Evolutionary conservation across 805 yeast species (phyloP), one percentile per base, ranked within the genome.

Genomic region (Metschnikowia koreensis): DNA sequence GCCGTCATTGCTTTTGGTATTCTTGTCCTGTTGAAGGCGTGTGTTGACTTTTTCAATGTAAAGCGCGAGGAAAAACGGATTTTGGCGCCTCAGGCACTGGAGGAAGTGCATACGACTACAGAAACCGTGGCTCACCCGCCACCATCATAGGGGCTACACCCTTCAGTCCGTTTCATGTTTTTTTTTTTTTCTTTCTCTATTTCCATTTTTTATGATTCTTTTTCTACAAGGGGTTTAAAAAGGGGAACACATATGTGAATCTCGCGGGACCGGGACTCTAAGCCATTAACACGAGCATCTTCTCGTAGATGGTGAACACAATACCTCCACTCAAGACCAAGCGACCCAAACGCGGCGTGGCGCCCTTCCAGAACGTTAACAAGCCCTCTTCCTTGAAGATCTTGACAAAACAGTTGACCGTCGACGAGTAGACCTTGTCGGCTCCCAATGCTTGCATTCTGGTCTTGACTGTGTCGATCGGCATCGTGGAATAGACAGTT

Each of bases 361-460:
- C 97, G 55, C 99, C 99, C 71, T 89, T 89, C 99, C 99, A 93
- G 72, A 91, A 90, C 6, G 97, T 87, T 64, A 81, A 73, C 57
- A 92, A 72, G 9, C 99, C 99, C 71, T 93, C 99, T 49, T 93
- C 86, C 64, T 75, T 85, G 68, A 87, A 86, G 47, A 94, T 84
- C 56, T 81, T 83, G 16, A 72, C 81, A 61, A 96, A 92, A 70
- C 98, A 93, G 70, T 93, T 81, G 39, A 86, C 17, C 0, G 97
- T 92, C 44, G 91, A 82, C 1, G 80, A 67, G 71, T 93, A 94
- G 63, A 79, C 70, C 60, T 79, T 77, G 46, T 79, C 79, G 7
- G 97, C 88, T 36, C 89, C 92, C 58, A 93, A 78, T 17, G 96
- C 86, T 74, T 93, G 99, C 97, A 93, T 93, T 69, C 99, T 81